Conservation (phyloP, 129 eudicot species). For the Tagetes erecta region DNA sequence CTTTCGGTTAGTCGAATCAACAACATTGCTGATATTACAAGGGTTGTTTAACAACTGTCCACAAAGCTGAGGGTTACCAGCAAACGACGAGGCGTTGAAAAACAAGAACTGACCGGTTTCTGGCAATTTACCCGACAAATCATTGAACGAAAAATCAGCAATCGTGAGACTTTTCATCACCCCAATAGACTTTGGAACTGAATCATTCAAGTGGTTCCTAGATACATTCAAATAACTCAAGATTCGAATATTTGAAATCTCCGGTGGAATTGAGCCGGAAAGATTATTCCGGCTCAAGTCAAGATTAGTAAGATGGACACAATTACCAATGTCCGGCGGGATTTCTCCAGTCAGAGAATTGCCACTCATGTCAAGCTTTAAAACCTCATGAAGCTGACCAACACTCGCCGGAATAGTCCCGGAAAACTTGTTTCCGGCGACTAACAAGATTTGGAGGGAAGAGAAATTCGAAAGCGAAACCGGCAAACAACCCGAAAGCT, state of each 20-base stretch:
- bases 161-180: conserved; percentile 81
- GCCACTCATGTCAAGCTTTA: conserved; percentile 63
- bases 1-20: conserved; percentile 34
- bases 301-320: conserved; percentile 64
- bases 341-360: conserved; percentile 64
- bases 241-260: conserved; percentile 58
- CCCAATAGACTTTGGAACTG: conserved; percentile 71
- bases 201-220: conserved; percentile 60
- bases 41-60: conserved; percentile 63
- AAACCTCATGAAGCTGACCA: conserved; percentile 61
- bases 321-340: conserved; percentile 66
- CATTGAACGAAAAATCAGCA: conserved; percentile 84
- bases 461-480: conserved; percentile 67
- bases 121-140: conserved; percentile 79
- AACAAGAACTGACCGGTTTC: conserved; percentile 71
- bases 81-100: conserved; percentile 81
- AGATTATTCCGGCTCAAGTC: conserved; percentile 86
- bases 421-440: conserved; percentile 62
- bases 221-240: conserved; percentile 80
- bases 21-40: conserved; percentile 42
- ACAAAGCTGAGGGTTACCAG: conserved; percentile 87
- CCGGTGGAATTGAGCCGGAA: conserved; percentile 64
- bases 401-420: conserved; percentile 71
- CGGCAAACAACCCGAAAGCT: conserved; percentile 72
- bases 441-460: conserved; percentile 64